phyloP scores from a whole-genome alignment of 257 asterid genomes.

The Scutellaria barbata region DNA sequence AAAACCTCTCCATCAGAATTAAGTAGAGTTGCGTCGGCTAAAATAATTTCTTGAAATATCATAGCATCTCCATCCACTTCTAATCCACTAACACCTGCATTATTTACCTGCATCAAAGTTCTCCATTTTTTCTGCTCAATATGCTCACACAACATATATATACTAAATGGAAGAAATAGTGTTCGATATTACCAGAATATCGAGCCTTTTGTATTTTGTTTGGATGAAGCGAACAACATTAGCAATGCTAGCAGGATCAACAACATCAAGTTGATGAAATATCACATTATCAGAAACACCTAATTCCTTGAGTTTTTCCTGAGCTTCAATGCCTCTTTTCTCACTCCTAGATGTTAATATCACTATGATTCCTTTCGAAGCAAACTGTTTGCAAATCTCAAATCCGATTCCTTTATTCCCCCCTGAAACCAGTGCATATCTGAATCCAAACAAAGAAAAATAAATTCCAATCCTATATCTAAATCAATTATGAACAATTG shows the following conservation, averaged over 20 bases:
- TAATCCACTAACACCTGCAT: slow-evolving; percentile 52
- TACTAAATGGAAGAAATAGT: neutral
- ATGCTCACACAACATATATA: neutral
- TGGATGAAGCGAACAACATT: slow-evolving; percentile 42
- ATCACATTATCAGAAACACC: slow-evolving; percentile 35
- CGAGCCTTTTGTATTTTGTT: slow-evolving; percentile 44
- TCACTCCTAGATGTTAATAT: slow-evolving; percentile 51
- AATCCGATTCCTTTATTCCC: slow-evolving; percentile 62
- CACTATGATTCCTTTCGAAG: slow-evolving; percentile 47
- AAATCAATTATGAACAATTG: too few relatives aligned
- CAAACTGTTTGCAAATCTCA: slow-evolving; percentile 51
- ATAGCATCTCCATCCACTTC: slow-evolving; percentile 34
- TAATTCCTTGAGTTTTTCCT: slow-evolving; percentile 39
- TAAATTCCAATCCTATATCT: too few relatives aligned
- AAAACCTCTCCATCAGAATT: slow-evolving; percentile 6
- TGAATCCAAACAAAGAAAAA: neutral
- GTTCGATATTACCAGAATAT: slow-evolving; percentile 47
- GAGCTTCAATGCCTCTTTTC: slow-evolving; percentile 52
- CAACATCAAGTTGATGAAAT: slow-evolving; percentile 56
- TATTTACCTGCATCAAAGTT: slow-evolving; percentile 49
- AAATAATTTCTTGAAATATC: slow-evolving; percentile 21
- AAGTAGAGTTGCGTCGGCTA: neutral
- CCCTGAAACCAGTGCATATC: slow-evolving; percentile 56
- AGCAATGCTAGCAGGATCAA: slow-evolving; percentile 39
- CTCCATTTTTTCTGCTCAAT: neutral